Conservation (phyloP, 2,329 filamentous ascomycete species). For the Truncatella angustata region DNA sequence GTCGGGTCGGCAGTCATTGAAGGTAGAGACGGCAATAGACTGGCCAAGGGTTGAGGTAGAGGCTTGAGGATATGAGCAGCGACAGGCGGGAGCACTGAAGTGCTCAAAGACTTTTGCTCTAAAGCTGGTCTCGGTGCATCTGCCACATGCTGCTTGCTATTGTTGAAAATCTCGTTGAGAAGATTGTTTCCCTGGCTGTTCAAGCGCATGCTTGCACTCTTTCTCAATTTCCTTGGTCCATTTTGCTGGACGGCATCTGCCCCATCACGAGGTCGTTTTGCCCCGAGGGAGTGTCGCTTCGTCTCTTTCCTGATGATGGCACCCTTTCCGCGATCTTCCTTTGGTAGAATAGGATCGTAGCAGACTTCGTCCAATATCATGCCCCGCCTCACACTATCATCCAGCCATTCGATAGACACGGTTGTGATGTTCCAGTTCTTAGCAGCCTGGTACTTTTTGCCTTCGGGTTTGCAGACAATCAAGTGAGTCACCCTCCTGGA, state of each 20-base stretch:
- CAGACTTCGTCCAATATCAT: conserved; percentile 88
- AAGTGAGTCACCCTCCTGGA: conserved; percentile 85
- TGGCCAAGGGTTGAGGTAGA: conserved; percentile 8
- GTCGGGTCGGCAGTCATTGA: conserved; percentile 15
- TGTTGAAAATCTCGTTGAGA: conserved; percentile 87
- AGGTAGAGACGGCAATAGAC: conserved; percentile 6
- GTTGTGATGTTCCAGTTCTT: conserved; percentile 76
- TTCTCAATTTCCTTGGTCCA: conserved; percentile 77
- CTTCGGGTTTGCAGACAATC: conserved; percentile 73
- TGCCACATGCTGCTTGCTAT: conserved; percentile 29
- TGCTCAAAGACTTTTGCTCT: conserved; percentile 3
- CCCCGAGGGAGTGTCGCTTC: conserved; percentile 41
- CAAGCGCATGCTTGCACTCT: conserved; percentile 82
- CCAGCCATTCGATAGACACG: conserved; percentile 81
- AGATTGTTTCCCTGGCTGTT: conserved; percentile 76
- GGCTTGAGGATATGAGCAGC: not conserved
- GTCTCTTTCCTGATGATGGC: conserved; percentile 65
- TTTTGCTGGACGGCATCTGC: conserved; percentile 45
- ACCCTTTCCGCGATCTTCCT: conserved; percentile 70
- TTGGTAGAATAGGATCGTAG: conserved; percentile 73
- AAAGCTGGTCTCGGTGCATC: conserved; percentile 22
- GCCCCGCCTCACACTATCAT: conserved; percentile 77
- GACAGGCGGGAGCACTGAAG: not conserved
- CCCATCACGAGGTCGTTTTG: conserved; percentile 59
- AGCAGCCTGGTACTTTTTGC: conserved; percentile 90